phyloP scores from a whole-genome alignment of 805 yeast species.

The Pichia nakasei region DNA sequence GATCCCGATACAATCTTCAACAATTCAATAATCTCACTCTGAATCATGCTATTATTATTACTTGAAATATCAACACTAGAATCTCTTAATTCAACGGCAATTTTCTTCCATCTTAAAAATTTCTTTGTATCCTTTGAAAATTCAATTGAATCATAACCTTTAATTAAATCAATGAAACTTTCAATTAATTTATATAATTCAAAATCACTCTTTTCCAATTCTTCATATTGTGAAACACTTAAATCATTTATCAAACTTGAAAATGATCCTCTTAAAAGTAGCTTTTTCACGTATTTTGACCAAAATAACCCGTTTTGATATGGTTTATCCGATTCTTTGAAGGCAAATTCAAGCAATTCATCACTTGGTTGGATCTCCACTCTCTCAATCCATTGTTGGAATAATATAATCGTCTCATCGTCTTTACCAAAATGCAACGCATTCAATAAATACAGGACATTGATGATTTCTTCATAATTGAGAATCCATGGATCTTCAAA shows the following conservation, averaged over 20 bases:
- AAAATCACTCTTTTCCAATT: conserved; percentile 23
- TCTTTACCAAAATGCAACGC: conserved; percentile 40
- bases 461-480: conserved; percentile 34
- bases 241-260: conserved; percentile 44
- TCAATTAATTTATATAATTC: conserved; percentile 30
- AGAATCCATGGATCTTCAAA: conserved; percentile 16
- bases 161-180: conserved; percentile 33
- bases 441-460: conserved; percentile 49
- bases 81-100: conserved; percentile 43
- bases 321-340: conserved; percentile 33
- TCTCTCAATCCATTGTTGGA: conserved; percentile 58
- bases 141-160: conserved; percentile 29
- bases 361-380: conserved; percentile 60
- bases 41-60: conserved; percentile 22
- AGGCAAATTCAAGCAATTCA: conserved; percentile 38
- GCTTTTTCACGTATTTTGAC: conserved; percentile 47
- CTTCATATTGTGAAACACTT: conserved; percentile 34
- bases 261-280: conserved; percentile 54
- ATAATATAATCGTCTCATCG: conserved; percentile 33
- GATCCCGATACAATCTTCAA: conserved; percentile 39
- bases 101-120: conserved; percentile 42
- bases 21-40: conserved; percentile 33
- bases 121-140: conserved; percentile 31
- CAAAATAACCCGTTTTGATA: conserved; percentile 49
- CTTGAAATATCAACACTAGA: conserved; percentile 19